Evolutionary conservation across 148 eudicot genomes (phyloP).

Genomic region (Hydrangea macrophylla): DNA sequence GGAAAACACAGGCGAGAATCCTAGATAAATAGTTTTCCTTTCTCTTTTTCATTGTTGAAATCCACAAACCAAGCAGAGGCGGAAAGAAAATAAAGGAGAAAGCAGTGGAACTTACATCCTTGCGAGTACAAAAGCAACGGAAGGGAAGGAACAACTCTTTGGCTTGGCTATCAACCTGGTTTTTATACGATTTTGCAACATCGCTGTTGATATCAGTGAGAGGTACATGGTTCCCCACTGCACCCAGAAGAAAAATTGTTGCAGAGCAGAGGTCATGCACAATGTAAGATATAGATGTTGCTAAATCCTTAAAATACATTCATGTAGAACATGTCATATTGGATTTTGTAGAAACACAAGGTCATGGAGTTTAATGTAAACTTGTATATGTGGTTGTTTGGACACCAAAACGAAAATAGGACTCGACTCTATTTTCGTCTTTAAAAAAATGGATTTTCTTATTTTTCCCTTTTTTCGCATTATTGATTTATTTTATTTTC

Average conservation of each 20-base stretch:
- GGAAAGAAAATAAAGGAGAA: neutral
- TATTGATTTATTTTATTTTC: neutral
- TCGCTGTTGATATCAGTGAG: constrained; percentile 23
- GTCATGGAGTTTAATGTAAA: neutral
- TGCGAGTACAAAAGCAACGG: constrained; percentile 71
- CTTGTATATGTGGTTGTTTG: neutral
- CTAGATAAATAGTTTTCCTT: too few species aligned
- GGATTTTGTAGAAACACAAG: neutral
- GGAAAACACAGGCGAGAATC: too few species aligned
- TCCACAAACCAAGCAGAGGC: neutral
- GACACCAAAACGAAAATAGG: neutral
- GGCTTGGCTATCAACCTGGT: constrained; percentile 28
- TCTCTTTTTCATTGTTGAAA: too few species aligned
- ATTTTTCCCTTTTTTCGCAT: neutral
- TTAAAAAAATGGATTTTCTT: too few species aligned
- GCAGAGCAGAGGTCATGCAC: neutral
- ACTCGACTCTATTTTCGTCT: neutral
- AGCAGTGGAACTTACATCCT: constrained; percentile 46
- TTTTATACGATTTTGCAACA: constrained; percentile 11
- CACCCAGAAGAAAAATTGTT: neutral
- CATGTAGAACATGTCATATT: neutral
- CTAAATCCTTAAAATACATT: neutral
- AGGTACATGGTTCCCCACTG: constrained; percentile 26
- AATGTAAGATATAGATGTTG: neutral
- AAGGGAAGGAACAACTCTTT: constrained; percentile 73